Conservation (phyloP, 306 rosid species). For the Gillenia trifoliata region DNA sequence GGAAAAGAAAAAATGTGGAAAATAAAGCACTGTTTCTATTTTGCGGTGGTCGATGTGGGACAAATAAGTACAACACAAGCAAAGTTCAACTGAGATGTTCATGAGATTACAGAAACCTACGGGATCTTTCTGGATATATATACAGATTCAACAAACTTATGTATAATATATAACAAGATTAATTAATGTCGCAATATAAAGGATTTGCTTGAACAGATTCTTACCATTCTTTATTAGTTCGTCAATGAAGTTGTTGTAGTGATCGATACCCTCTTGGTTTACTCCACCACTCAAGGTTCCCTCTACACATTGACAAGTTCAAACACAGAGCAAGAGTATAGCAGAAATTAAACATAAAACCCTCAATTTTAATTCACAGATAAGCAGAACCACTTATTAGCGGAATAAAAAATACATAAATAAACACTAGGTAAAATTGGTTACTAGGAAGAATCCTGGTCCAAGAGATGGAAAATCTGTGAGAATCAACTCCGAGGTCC, state of each 20-base stretch:
- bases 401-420: too few species aligned
- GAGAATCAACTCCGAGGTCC: constrained; percentile 21
- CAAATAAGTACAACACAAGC: not conserved
- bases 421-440: not conserved
- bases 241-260: constrained; percentile 28
- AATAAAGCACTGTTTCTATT: not conserved
- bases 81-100: not conserved
- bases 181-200: not conserved
- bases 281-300: constrained; percentile 34
- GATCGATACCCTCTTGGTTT: constrained; percentile 30
- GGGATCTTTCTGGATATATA: too few species aligned
- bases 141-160: not conserved
- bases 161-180: not conserved
- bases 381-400: too few species aligned
- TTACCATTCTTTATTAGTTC: constrained; percentile 17
- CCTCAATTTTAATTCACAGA: not conserved
- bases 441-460: constrained; percentile 32
- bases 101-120: not conserved
- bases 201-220: not conserved
- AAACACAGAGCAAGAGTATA: not conserved
- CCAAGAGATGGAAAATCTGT: constrained; percentile 35
- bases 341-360: not conserved
- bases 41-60: not conserved
- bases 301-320: not conserved
- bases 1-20: too few species aligned